Evolutionary conservation across 176 grass and related monocot genomes (phyloP), one percentile per base, ranked within the genome.

Genomic region (Themeda triandra): DNA sequence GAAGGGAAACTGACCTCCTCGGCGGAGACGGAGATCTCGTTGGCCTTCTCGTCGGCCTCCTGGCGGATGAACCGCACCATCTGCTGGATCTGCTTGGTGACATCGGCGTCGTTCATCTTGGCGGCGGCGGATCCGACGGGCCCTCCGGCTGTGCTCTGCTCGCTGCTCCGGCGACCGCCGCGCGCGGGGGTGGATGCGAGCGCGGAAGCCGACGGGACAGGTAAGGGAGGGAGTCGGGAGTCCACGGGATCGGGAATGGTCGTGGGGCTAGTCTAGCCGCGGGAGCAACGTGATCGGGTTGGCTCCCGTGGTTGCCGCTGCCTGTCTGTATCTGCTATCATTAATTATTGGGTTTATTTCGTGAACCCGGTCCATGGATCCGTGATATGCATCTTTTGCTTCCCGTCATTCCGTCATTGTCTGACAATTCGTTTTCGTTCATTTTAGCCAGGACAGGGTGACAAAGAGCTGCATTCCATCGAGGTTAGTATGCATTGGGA

Each of bases 61-160:
- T 98, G 96, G 91, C 65, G 93, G 91, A 98, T 98, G 93, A 98
- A 98, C 77, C 93, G 91, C 89, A 90, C 93, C 96, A 98, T 98
- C 96, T 98, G 96, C 89, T 83, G 96, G 89, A 98, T 98, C 93
- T 98, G 96, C 93, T 93, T 95, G 62, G 90, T 69, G 13, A 98
- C 96, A 95, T 98, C 96, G 44, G 85, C 53, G 85, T 98, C 96
- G 89, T 98, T 95, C 96, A 98, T 98, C 91, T 92, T 95, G 71
- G 36, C 83, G 77, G 64, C 13, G 45, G 63, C 35, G 54, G 86
- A 92, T 88, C 87, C 73, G 82, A 88, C 35, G 84, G 10, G 11
- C 78, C 78, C 30, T 72, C 62, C 71, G 76, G 56, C 84, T 36
- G 36, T 76, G 48, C 45, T 15, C 10, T 44, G 41, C 49, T 75